These are phyloP conservation scores for Pseudonitzschia multiseries DNA, from an alignment of 108 stramenopile genomes.

Conservation along the genomic window DNA sequence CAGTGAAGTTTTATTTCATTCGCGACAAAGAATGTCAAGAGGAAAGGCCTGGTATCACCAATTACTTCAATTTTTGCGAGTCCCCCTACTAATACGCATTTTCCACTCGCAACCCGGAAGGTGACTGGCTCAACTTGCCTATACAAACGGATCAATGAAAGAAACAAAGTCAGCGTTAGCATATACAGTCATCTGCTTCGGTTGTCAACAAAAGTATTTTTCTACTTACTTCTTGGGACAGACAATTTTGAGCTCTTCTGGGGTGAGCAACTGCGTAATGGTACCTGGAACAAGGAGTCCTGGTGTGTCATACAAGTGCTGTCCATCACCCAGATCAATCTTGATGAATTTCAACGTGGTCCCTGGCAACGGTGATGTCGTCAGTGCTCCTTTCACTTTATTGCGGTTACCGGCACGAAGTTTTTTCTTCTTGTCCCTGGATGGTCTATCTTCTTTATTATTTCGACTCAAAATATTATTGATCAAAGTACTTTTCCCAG, in stretches of 20 bases:
- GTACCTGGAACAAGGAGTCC: slow-evolving; percentile 85
- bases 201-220: background rate
- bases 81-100: slow-evolving; percentile 84
- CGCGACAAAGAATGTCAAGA: slow-evolving; percentile 94
- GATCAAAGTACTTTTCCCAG: slow-evolving; percentile 85
- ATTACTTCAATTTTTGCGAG: slow-evolving; percentile 82
- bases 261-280: slow-evolving; percentile 82
- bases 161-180: background rate
- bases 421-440: slow-evolving; percentile 24
- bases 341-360: slow-evolving; percentile 89
- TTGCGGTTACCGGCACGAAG: slow-evolving; percentile 76
- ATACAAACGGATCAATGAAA: background rate
- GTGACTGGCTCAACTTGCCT: slow-evolving; percentile 87
- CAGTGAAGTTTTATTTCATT: slow-evolving; percentile 95
- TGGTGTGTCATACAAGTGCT: slow-evolving; percentile 78
- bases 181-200: background rate
- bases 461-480: slow-evolving; percentile 71
- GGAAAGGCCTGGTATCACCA: slow-evolving; percentile 83
- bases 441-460: slow-evolving; percentile 29
- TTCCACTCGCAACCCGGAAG: slow-evolving; percentile 76
- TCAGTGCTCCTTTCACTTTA: slow-evolving; percentile 73
- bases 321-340: slow-evolving; percentile 78
- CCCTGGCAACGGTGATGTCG: slow-evolving; percentile 82
- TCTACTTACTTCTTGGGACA: slow-evolving; percentile 85
- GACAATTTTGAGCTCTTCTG: slow-evolving; percentile 86